A percentile compares a stretch with the other conserved stretches of the same genome.
phyloP scores from a whole-genome alignment of 2,329 filamentous ascomycete species.

The Alternaria panax region DNA sequence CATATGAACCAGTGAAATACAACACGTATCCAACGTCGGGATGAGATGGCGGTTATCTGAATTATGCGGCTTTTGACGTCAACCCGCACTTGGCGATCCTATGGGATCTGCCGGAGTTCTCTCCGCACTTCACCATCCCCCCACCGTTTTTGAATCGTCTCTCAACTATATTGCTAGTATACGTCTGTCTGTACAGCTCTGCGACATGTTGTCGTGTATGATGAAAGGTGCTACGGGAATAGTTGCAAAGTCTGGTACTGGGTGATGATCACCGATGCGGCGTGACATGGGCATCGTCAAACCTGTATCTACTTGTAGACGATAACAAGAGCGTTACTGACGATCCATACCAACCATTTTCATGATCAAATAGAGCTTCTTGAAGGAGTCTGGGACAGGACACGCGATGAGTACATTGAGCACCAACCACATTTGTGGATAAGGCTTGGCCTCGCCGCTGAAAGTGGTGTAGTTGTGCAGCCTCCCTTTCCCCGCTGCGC shows the following conservation, averaged over 20 bases:
- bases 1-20: background rate
- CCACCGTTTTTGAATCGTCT: background rate
- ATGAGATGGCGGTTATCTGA: background rate
- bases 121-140: background rate
- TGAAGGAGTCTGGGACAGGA: background rate
- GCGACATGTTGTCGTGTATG: background rate
- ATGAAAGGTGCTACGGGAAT: background rate
- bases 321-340: background rate
- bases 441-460: background rate
- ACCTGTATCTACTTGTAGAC: background rate
- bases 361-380: background rate
- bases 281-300: background rate
- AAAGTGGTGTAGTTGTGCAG: slow-evolving; percentile 3
- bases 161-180: slow-evolving; percentile 1
- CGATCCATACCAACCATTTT: background rate
- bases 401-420: background rate
- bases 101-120: background rate
- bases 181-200: background rate
- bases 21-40: background rate
- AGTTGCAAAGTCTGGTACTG: background rate
- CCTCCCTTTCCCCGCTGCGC: slow-evolving; percentile 11
- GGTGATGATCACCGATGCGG: background rate
- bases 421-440: slow-evolving; percentile 2
- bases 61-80: slow-evolving; percentile 8
- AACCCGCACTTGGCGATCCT: background rate